Base-by-base conservation (phyloP, 2,329 filamentous ascomycete species). In the Ophiostoma ips region DNA sequence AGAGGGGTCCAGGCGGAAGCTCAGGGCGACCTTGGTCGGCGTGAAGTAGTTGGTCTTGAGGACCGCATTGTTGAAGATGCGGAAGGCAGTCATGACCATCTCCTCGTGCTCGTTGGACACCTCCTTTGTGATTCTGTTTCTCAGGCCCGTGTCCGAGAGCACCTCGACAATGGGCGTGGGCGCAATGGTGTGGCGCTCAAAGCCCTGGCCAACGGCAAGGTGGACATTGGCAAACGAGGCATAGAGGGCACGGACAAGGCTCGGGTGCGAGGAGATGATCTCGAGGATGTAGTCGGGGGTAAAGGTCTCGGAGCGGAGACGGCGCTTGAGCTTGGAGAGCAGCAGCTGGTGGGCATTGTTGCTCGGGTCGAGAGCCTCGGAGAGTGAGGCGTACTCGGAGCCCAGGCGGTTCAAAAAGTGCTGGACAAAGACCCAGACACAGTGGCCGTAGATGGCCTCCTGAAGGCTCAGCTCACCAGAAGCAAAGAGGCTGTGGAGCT, bases 21-120 rank as follows among this genome's bases (percentile, higher is more conserved):
- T 95, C 58, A 98, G 76, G 10, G 92, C 92, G 36, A 98, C 90
- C 75, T 98, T 98, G 56, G 92, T 98, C 0, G 92, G 92, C 1
- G 92, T 98, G 64, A 81, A 83, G 73, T 94, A 95, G 72, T 98
- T 98, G 59, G 92, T 98, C 78, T 96, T 98, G 58, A 96, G 75
- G 43, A 96, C 82, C 44, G 85, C 80, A 52, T 79, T 81, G 72
- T 98, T 98, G 79, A 98, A 98, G 55, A 92, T 82, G 50, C 87
- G 81, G 78, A 98, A 96, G 15, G 89, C 87, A 38, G 81, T 87
- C 87, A 98, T 94, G 58, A 98, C 92, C 82, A 95, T 94, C 63
- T 90, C 84, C 62, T 98, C 88, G 67, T 98, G 89, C 69, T 98
- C 90, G 61, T 94, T 96, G 53, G 75, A 76, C 16, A 87, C 83